Evolutionary conservation across 352 stramenopile species (phyloP).

Genomic region (Pythium coloratum): DNA sequence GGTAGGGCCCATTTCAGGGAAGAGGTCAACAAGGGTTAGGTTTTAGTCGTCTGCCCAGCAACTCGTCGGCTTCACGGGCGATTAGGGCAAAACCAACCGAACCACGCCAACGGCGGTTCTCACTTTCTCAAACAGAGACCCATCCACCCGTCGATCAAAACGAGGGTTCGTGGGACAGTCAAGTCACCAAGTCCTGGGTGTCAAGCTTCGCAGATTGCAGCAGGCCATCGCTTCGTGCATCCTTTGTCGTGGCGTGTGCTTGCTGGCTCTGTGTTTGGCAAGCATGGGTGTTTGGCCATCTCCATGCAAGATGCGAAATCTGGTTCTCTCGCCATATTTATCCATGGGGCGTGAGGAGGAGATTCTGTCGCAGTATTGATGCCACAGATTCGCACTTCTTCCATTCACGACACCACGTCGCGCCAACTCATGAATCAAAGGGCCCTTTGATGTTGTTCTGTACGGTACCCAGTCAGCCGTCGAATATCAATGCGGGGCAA

Average conservation of each 20-base stretch:
- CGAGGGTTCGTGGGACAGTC: conserved; percentile 17
- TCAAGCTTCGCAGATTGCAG: conserved; percentile 5
- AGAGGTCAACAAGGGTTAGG: background rate
- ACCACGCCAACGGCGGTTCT: background rate
- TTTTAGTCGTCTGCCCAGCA: conserved; percentile 4
- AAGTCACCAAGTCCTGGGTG: conserved; percentile 8
- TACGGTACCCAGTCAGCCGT: background rate
- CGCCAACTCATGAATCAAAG: conserved; percentile 13
- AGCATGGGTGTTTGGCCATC: conserved; percentile 7
- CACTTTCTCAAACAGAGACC: conserved; percentile 4
- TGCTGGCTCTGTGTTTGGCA: conserved; percentile 18
- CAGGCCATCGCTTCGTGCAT: conserved; percentile 1
- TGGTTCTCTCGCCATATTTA: conserved; percentile 12
- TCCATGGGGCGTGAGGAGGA: conserved; percentile 4
- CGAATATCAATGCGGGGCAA: background rate
- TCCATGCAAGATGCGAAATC: background rate
- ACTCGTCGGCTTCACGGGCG: conserved; percentile 1
- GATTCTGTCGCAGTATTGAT: conserved; percentile 16
- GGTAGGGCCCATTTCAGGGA: conserved; percentile 3
- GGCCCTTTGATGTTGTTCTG: conserved; percentile 6
- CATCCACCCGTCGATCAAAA: background rate
- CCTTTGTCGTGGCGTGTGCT: background rate
- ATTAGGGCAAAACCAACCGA: conserved; percentile 4
- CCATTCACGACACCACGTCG: conserved; percentile 6
- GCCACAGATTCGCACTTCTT: conserved; percentile 22